Base-by-base conservation (phyloP, 129 eudicot genomes). In the Ambrosia artemisiifolia region DNA sequence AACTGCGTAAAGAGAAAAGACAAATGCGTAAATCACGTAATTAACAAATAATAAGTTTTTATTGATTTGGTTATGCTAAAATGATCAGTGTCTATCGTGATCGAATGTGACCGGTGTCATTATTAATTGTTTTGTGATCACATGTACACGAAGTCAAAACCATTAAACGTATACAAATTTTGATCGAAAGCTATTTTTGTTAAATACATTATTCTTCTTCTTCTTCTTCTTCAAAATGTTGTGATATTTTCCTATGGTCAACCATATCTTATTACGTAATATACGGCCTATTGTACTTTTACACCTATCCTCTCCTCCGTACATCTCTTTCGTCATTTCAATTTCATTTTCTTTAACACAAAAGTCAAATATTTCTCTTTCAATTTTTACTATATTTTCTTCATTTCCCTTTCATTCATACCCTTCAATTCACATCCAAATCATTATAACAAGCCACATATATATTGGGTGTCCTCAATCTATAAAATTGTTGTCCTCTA, bases 291-390 rank as follows among this genome's bases (percentile, higher is more conserved):
- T 70, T 78, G 82, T 78, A 78, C 82, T 78, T 78, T 9, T 63
- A 76, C 82, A 63, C 76, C 75, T 77, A 48, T 76, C 76, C 70
- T 44, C 43, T 38, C 32, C 42, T 77, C 81, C 82, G 82, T 78
- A 78, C 82, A 78, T 51, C 72, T 63, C 71, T 70, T 51, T 71
- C 77, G 13, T 42, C 36, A 16, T 62, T 8, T 69, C 75, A 13
- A 69, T 51, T 69, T 68, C 79, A 50, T 34, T 24, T 40, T 75
- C 69, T 63, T 11, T 49, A 51, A 51, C 72, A 50, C 72, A 78
- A 77, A 77, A 78, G 82, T 78, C 82, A 78, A 60, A 66, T 42
- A 40, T 73, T 14, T 75, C 79, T 66, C 66, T 74, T 65, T 74
- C 79, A 65, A 35, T 49, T 49, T 69, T 49, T 61, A 46, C 63